Base-by-base conservation (phyloP, 1,284 basidiomycete genomes). In the Fomitopsis schrenkii region DNA sequence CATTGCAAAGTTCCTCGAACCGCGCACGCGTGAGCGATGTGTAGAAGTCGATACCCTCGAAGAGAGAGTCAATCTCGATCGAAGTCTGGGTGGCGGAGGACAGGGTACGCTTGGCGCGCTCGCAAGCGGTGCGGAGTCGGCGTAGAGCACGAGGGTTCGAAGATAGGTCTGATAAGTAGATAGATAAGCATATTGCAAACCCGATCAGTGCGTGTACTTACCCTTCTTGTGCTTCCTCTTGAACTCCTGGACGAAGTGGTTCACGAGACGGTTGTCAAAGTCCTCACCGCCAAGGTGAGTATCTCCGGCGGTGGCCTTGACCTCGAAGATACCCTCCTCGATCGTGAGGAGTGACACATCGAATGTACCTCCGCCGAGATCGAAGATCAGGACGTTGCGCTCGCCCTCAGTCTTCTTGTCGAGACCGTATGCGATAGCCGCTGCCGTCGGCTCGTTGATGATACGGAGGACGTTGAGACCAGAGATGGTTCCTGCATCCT, bases 231-330 rank as follows among this genome's bases (percentile, higher is more conserved):
- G 90, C 86, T 98, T 98, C 76, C 95, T 87, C 88, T 98, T 97
- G 87, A 98, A 98, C 79, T 98, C 95, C 77, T 96, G 93, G 65
- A 94, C 91, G 74, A 99, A 97, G 87, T 98, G 94, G 80, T 96
- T 95, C 76, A 98, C 94, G 69, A 98, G 91, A 70, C 93, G 89
- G 85, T 98, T 98, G 79, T 98, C 97, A 72, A 98, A 99, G 80
- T 98, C 96, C 80, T 98, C 96, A 82, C 97, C 96, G 81, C 96
- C 96, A 76, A 98, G 84, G 79, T 98, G 96, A 64, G 96, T 99
- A 82, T 98, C 97, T 87, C 96, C 97, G 64, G 97, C 96, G 66
- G 96, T 98, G 64, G 97, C 95, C 84, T 97, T 97, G 78, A 98
- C 96, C 79, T 97, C 96, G 81, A 98, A 99, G 79, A 99, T 95